phyloP scores from a whole-genome alignment of 768 basidiomycete species.

The Kockovaella imperatae region DNA sequence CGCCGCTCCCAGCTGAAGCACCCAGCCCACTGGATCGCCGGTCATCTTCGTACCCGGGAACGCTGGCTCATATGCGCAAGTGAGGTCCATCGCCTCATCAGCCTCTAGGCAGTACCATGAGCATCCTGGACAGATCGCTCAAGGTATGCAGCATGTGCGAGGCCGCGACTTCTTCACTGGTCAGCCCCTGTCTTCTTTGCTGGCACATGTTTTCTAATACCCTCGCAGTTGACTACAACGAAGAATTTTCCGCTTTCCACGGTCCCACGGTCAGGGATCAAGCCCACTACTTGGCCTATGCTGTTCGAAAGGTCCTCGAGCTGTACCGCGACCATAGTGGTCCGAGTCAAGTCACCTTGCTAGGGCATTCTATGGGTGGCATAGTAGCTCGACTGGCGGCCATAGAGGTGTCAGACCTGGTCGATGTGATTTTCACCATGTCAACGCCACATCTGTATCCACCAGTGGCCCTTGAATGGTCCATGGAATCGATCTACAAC shows the following conservation, averaged over 20 bases:
- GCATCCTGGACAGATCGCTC: constrained; percentile 47
- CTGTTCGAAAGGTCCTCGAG: constrained; percentile 50
- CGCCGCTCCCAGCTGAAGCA: background rate
- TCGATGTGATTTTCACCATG: constrained; percentile 70
- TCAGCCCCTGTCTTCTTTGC: constrained; percentile 42
- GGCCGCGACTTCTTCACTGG: constrained; percentile 81
- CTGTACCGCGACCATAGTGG: too few species aligned
- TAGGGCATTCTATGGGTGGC: constrained; percentile 98
- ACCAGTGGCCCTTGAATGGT: constrained; percentile 76
- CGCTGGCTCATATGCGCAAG: constrained; percentile 88
- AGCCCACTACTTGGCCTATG: constrained; percentile 61
- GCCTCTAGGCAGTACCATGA: constrained; percentile 71
- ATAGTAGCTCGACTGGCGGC: constrained; percentile 75
- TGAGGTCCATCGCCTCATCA: constrained; percentile 88
- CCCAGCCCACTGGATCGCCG: constrained; percentile 55
- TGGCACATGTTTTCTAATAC: background rate
- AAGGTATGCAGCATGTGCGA: constrained; percentile 3
- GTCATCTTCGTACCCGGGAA: constrained; percentile 96
- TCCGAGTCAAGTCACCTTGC: constrained; percentile 56
- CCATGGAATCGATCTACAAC: constrained; percentile 67
- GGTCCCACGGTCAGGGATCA: constrained; percentile 79
- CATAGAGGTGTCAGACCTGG: background rate
- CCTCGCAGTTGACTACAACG: constrained; percentile 79
- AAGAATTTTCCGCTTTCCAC: constrained; percentile 92
- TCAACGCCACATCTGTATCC: constrained; percentile 84